Evolutionary conservation across 2,329 filamentous ascomycete species (phyloP), one percentile per base, ranked within the genome.

Genomic region (Nigrospora oryzae): DNA sequence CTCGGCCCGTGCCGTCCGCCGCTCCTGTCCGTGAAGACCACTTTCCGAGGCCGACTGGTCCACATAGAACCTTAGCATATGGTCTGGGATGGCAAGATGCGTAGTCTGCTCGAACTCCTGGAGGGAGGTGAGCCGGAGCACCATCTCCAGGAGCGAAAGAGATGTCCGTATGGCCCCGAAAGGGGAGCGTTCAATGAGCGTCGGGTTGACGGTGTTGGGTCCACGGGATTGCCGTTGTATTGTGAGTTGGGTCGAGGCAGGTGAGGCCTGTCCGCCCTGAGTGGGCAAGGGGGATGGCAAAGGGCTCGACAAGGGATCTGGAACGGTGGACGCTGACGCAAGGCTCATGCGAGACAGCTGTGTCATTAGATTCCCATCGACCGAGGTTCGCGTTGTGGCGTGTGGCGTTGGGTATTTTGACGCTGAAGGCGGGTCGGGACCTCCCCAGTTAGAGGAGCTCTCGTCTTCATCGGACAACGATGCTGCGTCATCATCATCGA

Each of bases 51-150:
- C 72, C 46, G 57, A 60, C 40, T 79, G 74, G 48, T 79, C 75
- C 14, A 96, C 71, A 66, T 95, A 96, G 67, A 95, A 94, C 43
- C 84, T 89, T 36, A 95, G 71, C 2, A 95, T 79, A 55, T 95
- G 87, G 59, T 96, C 90, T 1, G 86, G 86, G 49, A 95, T 93
- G 7, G 88, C 79, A n/a, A 95, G 75, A 56, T 95, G 89, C 0
- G 87, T 89, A 36, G 81, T 77, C 69, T 96, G 90, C 60, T 95
- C 86, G 62, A 93, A 95, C 67, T 95, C 89, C 60, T 95, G 90
- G 13, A 95, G 77, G 17, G 89, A 88, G 5, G 86, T 83, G 39
- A 96, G 75, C 36, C 91, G 87, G 39, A 95, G 78, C 31, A 95
- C 72, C 71, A 91, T 93, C 63, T 96, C 90, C 44, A 96, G 77